Evolutionary conservation across 2,329 filamentous ascomycete genomes (phyloP), one percentile per base, ranked within the genome.

Genomic region (Aspergillus piperis): DNA sequence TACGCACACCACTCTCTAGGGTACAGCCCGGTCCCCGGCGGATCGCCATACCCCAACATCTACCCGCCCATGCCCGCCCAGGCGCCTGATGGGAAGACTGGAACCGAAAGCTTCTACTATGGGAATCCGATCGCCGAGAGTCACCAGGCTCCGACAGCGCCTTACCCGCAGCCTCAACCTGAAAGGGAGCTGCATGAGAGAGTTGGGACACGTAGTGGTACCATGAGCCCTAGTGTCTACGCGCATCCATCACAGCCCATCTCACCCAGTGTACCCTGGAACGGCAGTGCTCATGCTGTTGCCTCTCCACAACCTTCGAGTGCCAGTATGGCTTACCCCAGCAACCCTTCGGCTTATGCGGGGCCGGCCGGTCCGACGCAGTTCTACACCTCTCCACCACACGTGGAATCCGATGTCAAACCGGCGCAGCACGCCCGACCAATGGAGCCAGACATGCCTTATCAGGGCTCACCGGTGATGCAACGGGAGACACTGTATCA

Each of bases 101-200:
- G 83, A 1, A 87, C 88, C 8, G 93, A 97, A 72, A 94, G 83
- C 75, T 97, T 90, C 74, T 97, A 97, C 74, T 90, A 87, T 13
- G 86, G 86, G 38, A 89, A 88, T 66, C 79, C 84, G 44, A 80
- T 76, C 53, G 74, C 76, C 65, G 80, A 75, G 8, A 71, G 81
- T 5, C 84, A 84, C 64, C 76, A 73, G 10, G 72, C 79, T 49
- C 80, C 82, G 10, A 84, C 84, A 55, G 79, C 82, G 17, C 75
- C 79, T 39, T 88, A 80, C 25, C 74, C 78, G 58, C 80, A 81
- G 54, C 77, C 81, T 36, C 76, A 77, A 60, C 64, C 68, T 19
- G 62, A 66, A 19, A 58, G 61, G 27, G 63, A 65, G 13, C 50
- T 50, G 11, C 62, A 63, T 55, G 62, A 63, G 32, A 38, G 58